A percentile compares a stretch with the other conserved stretches of the same genome.
These are phyloP conservation scores for Aspergillus sp. DNA, from an alignment of 2,329 filamentous ascomycete species.

Conservation along the genomic window DNA sequence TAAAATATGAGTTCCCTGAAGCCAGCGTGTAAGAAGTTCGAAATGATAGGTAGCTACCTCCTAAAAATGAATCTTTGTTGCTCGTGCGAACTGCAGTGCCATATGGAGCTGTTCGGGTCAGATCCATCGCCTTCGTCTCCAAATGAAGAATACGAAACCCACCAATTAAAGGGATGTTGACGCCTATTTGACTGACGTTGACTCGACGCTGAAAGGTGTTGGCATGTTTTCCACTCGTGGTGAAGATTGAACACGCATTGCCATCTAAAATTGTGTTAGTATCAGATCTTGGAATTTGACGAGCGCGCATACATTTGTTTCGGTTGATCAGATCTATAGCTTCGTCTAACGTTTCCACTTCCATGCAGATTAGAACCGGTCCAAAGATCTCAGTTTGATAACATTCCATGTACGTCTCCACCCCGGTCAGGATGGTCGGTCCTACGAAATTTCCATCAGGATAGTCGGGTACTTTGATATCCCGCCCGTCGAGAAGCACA, in stretches of 20 bases:
- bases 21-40: not conserved
- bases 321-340: slow-evolving; percentile 32
- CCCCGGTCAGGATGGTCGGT: slow-evolving; percentile 35
- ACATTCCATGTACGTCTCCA: slow-evolving; percentile 36
- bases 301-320: slow-evolving; percentile 17
- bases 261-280: slow-evolving; percentile 24
- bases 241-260: slow-evolving; percentile 37
- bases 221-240: slow-evolving; percentile 28
- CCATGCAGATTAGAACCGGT: slow-evolving; percentile 35
- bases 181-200: slow-evolving; percentile 27
- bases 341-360: slow-evolving; percentile 33
- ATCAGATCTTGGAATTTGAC: not conserved
- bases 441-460: slow-evolving; percentile 61
- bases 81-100: slow-evolving; percentile 22
- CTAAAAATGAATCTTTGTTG: slow-evolving; percentile 27
- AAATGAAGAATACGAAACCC: no score
- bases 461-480: slow-evolving; percentile 58
- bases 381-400: slow-evolving; percentile 38
- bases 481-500: slow-evolving; percentile 59
- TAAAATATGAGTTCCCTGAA: not conserved
- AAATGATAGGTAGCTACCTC: slow-evolving; percentile 14
- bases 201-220: slow-evolving; percentile 31
- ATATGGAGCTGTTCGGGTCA: slow-evolving; percentile 16
- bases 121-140: no score
- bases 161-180: slow-evolving; percentile 30